A percentile compares a stretch with the other conserved stretches of the same genome.
These are phyloP conservation scores for Megacollybia marginata DNA, from an alignment of 768 basidiomycete species.

Conservation along the genomic window DNA sequence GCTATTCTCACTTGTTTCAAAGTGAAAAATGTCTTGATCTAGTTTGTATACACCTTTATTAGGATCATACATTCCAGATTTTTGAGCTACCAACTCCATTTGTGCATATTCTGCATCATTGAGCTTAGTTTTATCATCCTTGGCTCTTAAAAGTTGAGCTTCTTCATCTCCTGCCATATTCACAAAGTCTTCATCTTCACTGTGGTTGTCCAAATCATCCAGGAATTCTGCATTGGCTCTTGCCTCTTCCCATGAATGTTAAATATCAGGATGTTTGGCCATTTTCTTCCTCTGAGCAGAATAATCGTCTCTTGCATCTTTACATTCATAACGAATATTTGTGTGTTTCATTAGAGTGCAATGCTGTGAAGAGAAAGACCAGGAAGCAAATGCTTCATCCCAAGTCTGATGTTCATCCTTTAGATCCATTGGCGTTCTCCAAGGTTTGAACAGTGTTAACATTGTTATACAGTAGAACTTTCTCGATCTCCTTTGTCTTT, in stretches of 20 bases:
- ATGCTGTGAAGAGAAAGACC: constrained; percentile 1
- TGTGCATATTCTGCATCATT: background rate
- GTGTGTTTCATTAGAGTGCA: constrained; percentile 5
- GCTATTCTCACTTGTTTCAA: too few species aligned
- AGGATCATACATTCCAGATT: too few species aligned
- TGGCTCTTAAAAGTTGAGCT: background rate
- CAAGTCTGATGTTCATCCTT: background rate
- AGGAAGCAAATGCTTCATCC: constrained; percentile 1
- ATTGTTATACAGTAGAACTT: constrained; percentile 7
- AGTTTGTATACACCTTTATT: too few species aligned
- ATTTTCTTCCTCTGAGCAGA: constrained; percentile 4
- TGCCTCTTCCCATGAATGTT: constrained; percentile 5
- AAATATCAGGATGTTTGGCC: background rate
- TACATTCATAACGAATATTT: constrained; percentile 14
- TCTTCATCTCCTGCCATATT: too few species aligned
- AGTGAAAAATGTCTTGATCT: too few species aligned
- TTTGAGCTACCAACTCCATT: too few species aligned
- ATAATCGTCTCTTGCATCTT: constrained; percentile 15
- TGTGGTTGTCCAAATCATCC: background rate
- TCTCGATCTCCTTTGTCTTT: constrained; percentile 10
- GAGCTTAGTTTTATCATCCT: background rate
- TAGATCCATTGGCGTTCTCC: constrained; percentile 3
- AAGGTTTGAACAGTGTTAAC: constrained; percentile 10
- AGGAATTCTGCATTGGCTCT: background rate
- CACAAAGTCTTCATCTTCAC: background rate